Conservation (phyloP, 2,329 filamentous ascomycete species). For the Rhinocladiella similis region DNA sequence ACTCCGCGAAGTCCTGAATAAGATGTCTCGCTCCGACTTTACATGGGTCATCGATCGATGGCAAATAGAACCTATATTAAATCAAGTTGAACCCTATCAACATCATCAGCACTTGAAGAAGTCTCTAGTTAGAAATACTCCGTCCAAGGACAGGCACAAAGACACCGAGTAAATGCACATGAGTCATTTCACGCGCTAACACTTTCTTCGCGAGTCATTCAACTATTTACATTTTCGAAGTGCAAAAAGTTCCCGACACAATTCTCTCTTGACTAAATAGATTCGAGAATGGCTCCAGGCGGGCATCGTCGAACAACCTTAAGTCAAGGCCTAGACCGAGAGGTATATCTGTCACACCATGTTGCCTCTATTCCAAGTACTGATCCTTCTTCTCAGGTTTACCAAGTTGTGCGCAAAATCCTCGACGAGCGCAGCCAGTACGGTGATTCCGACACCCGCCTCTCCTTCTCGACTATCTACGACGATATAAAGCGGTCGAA, state of each 20-base stretch:
- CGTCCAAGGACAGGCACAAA: too few relatives aligned
- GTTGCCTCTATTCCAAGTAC: background rate
- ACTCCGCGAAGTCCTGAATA: too few relatives aligned
- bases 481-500: slow-evolving; percentile 82
- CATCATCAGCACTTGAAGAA: too few relatives aligned
- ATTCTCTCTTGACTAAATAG: background rate
- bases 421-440: slow-evolving; percentile 63
- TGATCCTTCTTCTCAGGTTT: slow-evolving; percentile 52
- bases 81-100: too few relatives aligned
- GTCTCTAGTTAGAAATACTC: too few relatives aligned
- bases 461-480: slow-evolving; percentile 66
- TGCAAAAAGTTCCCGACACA: background rate
- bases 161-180: background rate
- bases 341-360: slow-evolving; percentile 42
- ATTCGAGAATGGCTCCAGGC: slow-evolving; percentile 38
- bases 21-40: too few relatives aligned
- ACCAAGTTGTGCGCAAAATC: slow-evolving; percentile 76
- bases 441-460: slow-evolving; percentile 44
- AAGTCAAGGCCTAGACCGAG: slow-evolving; percentile 62
- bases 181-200: background rate
- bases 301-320: slow-evolving; percentile 49
- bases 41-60: too few relatives aligned
- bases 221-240: background rate
- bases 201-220: background rate
- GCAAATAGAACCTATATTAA: too few relatives aligned